Evolutionary conservation across 257 asterid species (phyloP).

Genomic region (Ophiorrhiza pumila): DNA sequence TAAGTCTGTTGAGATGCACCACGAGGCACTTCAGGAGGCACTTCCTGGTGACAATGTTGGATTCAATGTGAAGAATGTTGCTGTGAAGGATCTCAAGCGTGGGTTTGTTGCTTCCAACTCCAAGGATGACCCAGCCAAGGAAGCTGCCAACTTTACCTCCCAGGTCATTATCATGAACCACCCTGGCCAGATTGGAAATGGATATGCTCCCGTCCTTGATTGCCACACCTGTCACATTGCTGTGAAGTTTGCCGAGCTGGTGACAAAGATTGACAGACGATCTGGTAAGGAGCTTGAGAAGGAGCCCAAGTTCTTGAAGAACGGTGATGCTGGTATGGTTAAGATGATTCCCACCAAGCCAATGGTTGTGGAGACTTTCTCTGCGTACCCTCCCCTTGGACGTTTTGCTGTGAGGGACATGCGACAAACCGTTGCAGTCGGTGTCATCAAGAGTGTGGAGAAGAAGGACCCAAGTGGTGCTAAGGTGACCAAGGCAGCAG

Average conservation of each 20-base stretch:
- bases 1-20: constrained; percentile 36
- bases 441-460: constrained; percentile 34
- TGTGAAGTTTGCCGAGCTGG: constrained; percentile 25
- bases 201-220: constrained; percentile 30
- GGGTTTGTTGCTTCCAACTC: constrained; percentile 35
- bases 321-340: constrained; percentile 35
- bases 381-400: constrained; percentile 33
- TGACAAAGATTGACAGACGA: constrained; percentile 31
- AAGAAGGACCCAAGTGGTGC: constrained; percentile 35
- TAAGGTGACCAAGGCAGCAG: constrained; percentile 33
- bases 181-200: constrained; percentile 33
- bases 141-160: constrained; percentile 28
- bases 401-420: constrained; percentile 40
- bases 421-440: constrained; percentile 38
- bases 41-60: constrained; percentile 31
- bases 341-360: constrained; percentile 38
- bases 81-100: constrained; percentile 36
- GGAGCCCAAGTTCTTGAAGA: constrained; percentile 33
- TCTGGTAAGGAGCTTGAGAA: constrained; percentile 34
- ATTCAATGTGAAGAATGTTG: constrained; percentile 31
- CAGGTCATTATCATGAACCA: constrained; percentile 38
- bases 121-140: constrained; percentile 34
- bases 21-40: constrained; percentile 26
- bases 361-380: constrained; percentile 36
- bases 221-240: constrained; percentile 35